Evolutionary conservation across 139 green algal species (phyloP).

Genomic region (Coccomyxa sp.): DNA sequence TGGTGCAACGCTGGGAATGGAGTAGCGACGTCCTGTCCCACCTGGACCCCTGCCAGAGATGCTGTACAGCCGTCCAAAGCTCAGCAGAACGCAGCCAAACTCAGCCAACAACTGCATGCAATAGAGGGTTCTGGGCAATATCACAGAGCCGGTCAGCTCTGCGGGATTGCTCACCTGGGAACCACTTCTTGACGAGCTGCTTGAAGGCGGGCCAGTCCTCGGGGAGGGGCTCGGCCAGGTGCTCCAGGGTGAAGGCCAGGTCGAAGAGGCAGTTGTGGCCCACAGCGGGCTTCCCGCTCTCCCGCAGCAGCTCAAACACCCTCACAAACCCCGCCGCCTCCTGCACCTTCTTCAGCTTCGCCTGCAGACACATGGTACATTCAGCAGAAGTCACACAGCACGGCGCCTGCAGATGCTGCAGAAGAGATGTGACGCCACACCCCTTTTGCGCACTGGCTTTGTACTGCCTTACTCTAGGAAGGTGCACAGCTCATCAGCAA

Average conservation of each 20-base stretch:
- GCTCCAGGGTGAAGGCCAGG: constrained; percentile 53
- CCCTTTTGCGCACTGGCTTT: neutral
- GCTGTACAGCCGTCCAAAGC: neutral
- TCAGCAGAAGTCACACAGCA: neutral
- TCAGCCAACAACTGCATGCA: neutral
- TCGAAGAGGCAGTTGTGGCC: constrained; percentile 67
- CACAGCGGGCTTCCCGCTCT: constrained; percentile 42
- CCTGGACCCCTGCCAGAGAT: too few species aligned
- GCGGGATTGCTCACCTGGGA: constrained; percentile 30
- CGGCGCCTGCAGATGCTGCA: neutral
- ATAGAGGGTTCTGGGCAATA: neutral
- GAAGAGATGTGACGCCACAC: neutral
- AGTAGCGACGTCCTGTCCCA: too few species aligned
- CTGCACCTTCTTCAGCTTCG: neutral
- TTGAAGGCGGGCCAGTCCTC: constrained; percentile 57
- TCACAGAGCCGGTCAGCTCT: neutral
- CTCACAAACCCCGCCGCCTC: constrained; percentile 29
- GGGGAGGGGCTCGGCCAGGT: constrained; percentile 48
- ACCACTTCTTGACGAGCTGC: constrained; percentile 35
- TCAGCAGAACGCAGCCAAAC: neutral
- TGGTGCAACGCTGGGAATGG: too few species aligned
- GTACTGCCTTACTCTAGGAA: neutral
- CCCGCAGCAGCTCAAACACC: constrained; percentile 58
- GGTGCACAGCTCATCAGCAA: neutral
- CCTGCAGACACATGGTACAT: neutral